These are phyloP conservation scores for Bothriochloa decipiens DNA, from an alignment of 176 grass and related monocot species.

Conservation along the genomic window DNA sequence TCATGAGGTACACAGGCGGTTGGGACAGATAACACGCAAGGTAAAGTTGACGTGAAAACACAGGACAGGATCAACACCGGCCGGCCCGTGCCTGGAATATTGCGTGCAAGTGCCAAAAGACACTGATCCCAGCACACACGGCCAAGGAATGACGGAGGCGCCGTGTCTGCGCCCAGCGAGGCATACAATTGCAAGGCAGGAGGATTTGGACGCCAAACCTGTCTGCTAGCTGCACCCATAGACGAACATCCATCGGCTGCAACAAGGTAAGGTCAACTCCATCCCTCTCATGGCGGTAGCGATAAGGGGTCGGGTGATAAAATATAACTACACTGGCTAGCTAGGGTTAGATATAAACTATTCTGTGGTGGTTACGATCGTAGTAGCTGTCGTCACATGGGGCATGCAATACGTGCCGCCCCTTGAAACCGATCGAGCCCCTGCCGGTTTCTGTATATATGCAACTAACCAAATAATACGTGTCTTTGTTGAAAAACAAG, in stretches of 20 bases:
- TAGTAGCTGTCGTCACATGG: slow-evolving; percentile 42
- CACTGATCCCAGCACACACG: slow-evolving; percentile 33
- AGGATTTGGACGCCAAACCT: slow-evolving; percentile 26
- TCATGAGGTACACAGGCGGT: too few species aligned
- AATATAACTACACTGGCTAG: too few species aligned
- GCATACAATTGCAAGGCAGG: neutral
- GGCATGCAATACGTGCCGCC: neutral
- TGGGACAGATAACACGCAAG: too few species aligned
- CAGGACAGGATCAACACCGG: neutral
- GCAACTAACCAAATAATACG: neutral
- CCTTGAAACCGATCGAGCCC: neutral
- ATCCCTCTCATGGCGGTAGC: slow-evolving; percentile 39
- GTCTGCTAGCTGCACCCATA: neutral
- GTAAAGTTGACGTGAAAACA: slow-evolving; percentile 5
- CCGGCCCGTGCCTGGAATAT: neutral
- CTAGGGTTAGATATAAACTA: too few species aligned
- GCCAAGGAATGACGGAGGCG: slow-evolving; percentile 13
- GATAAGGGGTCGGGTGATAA: too few species aligned
- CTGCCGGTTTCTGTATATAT: neutral
- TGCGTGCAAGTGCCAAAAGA: slow-evolving; percentile 48
- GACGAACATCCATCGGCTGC: too few species aligned
- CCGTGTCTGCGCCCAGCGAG: neutral
- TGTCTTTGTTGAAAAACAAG: too few species aligned
- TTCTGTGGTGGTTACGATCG: too few species aligned
- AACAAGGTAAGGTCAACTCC: too few species aligned